These are phyloP conservation scores for Citeromyces siamensis DNA, from an alignment of 1,139 yeast species.

Conservation along the genomic window DNA sequence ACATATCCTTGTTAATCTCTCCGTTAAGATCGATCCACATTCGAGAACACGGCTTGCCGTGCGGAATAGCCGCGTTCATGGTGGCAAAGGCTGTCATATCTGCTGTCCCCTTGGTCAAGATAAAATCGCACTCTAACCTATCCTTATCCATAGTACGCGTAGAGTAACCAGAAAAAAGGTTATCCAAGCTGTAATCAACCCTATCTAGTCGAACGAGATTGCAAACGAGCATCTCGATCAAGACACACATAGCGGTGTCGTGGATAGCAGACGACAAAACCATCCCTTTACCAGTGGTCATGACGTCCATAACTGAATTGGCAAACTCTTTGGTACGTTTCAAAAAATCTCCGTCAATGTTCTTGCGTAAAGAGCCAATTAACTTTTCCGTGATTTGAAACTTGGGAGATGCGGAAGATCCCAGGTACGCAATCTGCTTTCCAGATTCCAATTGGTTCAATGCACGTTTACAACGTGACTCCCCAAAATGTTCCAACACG, in stretches of 20 bases:
- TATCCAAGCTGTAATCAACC: constrained; percentile 35
- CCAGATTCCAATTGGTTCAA: constrained; percentile 38
- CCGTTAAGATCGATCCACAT: constrained; percentile 69
- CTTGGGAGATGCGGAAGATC: constrained; percentile 32
- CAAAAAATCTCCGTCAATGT: constrained; percentile 29
- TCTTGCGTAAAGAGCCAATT: constrained; percentile 25
- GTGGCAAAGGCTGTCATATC: constrained; percentile 8
- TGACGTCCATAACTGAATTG: constrained; percentile 24
- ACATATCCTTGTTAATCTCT: constrained; percentile 39
- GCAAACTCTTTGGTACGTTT: constrained; percentile 32
- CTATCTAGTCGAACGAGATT: constrained; percentile 29
- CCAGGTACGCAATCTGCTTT: constrained; percentile 38
- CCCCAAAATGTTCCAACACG: constrained; percentile 30
- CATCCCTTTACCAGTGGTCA: constrained; percentile 34
- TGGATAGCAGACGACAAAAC: constrained; percentile 46
- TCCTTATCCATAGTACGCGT: constrained; percentile 52
- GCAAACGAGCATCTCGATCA: constrained; percentile 32
- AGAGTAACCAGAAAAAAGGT: constrained; percentile 38
- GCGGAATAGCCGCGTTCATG: constrained; percentile 29
- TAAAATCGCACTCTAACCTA: constrained; percentile 50
- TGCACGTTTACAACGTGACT: constrained; percentile 33
- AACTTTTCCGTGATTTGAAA: constrained; percentile 51
- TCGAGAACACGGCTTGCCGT: constrained; percentile 49
- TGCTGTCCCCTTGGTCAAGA: constrained; percentile 12
- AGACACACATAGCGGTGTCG: constrained; percentile 42